Percentiles rank a stretch among this genome's conserved stretches.
Conservation (phyloP, 2,329 filamentous ascomycete genomes). For the Pseudocercospora cruenta region DNA sequence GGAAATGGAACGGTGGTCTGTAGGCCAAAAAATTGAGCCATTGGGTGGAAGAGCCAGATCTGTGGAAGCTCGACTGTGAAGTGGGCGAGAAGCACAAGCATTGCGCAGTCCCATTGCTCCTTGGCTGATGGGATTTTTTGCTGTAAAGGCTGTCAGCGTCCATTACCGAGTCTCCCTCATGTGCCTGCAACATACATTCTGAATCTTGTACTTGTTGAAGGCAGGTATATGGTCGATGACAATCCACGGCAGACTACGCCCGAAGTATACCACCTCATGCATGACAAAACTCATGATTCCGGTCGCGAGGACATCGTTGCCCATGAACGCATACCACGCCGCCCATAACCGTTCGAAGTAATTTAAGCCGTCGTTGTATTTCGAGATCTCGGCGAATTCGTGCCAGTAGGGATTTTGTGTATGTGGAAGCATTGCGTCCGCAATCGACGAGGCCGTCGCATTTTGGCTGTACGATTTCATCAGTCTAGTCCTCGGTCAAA, state of each 20-base stretch:
- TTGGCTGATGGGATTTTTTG: conserved; percentile 86
- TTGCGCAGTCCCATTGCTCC: conserved; percentile 94
- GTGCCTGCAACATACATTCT: conserved; percentile 62
- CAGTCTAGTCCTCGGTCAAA: conserved; percentile 1
- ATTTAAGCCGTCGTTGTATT: conserved; percentile 84
- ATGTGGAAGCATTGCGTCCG: conserved; percentile 43
- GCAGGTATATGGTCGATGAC: conserved; percentile 85
- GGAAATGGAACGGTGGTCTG: conserved; percentile 89
- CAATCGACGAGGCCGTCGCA: conserved; percentile 38
- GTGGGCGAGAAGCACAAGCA: conserved; percentile 89
- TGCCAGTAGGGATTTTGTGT: conserved; percentile 65
- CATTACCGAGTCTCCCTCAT: conserved; percentile 17
- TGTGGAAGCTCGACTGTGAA: conserved; percentile 98
- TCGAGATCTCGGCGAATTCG: conserved; percentile 66
- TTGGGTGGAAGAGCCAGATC: conserved; percentile 98
- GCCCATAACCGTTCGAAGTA: conserved; percentile 88
- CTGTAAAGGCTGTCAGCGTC: conserved; percentile 42
- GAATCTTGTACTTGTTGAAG: conserved; percentile 94
- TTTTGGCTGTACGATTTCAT: conserved; percentile 31
- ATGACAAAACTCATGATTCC: conserved; percentile 97
- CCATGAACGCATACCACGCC: conserved; percentile 96
- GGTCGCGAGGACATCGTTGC: conserved; percentile 94
- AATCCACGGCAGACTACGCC: conserved; percentile 86
- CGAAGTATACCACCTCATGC: conserved; percentile 95
- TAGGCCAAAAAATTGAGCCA: conserved; percentile 91